Evolutionary conservation across 495 filamentous ascomycete genomes (phyloP).

Genomic region (Trichoderma orchidacearum): DNA sequence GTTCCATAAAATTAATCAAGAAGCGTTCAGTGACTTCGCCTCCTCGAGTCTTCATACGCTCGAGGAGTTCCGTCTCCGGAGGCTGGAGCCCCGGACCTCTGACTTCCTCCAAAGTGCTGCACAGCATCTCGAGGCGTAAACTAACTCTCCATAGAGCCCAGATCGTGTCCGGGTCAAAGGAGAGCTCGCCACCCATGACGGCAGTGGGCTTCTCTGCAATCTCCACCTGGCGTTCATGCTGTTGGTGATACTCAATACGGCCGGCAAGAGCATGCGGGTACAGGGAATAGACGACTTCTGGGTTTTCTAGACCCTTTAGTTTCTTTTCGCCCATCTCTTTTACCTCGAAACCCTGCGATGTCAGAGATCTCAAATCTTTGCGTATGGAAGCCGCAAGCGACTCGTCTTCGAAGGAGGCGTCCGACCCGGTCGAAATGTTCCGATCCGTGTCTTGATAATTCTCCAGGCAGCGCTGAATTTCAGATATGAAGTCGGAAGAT

Average conservation of each 20-base stretch:
- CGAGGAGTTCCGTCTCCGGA: conserved; percentile 68
- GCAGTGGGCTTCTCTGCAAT: conserved; percentile 21
- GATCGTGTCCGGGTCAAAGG: conserved; percentile 66
- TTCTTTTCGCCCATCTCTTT: conserved; percentile 90
- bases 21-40: conserved; percentile 82
- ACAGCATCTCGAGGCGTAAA: conserved; percentile 82
- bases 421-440: conserved; percentile 50
- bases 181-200: conserved; percentile 37
- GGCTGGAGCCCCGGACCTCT: conserved; percentile 41
- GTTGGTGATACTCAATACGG: conserved; percentile 49
- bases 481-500: conserved; percentile 88
- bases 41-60: conserved; percentile 68
- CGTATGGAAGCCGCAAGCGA: conserved; percentile 57
- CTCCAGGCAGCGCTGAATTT: conserved; percentile 84
- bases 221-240: conserved; percentile 31
- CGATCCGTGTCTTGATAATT: conserved; percentile 68
- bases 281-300: conserved; percentile 85
- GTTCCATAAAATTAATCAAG: conserved; percentile 75
- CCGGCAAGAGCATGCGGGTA: conserved; percentile 83
- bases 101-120: conserved; percentile 65
- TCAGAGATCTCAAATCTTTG: conserved; percentile 74
- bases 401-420: conserved; percentile 60
- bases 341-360: conserved; percentile 87
- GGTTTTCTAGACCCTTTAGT: conserved; percentile 94
- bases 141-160: conserved; percentile 87